Conservation (phyloP, 2,329 filamentous ascomycete species). For the Botrytis aclada region DNA sequence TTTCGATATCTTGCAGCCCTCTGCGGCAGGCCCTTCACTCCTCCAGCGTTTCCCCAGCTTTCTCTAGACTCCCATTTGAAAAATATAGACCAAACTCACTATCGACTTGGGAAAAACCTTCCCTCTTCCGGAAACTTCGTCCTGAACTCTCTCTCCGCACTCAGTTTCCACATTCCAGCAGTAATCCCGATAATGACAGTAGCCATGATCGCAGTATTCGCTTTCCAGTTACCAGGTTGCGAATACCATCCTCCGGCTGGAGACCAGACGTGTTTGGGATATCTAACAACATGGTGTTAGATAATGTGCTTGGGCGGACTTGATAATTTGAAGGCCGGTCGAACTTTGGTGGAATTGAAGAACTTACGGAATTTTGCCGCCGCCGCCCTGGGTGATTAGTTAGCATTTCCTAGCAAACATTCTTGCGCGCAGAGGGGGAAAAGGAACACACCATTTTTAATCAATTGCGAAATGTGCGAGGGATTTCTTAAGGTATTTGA, state of each 20-base stretch:
- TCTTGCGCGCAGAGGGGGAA: no score
- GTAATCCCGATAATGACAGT: conserved; percentile 66
- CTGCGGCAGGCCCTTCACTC: background rate
- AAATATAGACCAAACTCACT: conserved; percentile 55
- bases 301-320: conserved; percentile 9
- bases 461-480: conserved; percentile 32
- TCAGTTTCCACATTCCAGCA: conserved; percentile 66
- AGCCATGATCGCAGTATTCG: conserved; percentile 78
- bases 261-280: conserved; percentile 99
- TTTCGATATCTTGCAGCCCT: background rate
- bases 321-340: background rate
- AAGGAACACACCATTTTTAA: conserved; percentile 55
- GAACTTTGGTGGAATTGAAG: conserved; percentile 23
- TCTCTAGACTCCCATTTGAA: background rate
- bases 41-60: background rate
- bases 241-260: conserved; percentile 96
- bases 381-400: conserved; percentile 62
- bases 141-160: conserved; percentile 70
- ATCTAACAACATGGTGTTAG: conserved; percentile 52
- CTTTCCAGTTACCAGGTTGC: conserved; percentile 91
- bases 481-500: conserved; percentile 16
- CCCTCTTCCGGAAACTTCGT: conserved; percentile 72
- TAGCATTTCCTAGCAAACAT: conserved; percentile 37
- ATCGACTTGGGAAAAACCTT: conserved; percentile 80
- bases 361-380: conserved; percentile 69